These are phyloP conservation scores for Aspergillus sclerotiicarbonarius DNA, from an alignment of 495 filamentous ascomycete genomes.

Conservation along the genomic window DNA sequence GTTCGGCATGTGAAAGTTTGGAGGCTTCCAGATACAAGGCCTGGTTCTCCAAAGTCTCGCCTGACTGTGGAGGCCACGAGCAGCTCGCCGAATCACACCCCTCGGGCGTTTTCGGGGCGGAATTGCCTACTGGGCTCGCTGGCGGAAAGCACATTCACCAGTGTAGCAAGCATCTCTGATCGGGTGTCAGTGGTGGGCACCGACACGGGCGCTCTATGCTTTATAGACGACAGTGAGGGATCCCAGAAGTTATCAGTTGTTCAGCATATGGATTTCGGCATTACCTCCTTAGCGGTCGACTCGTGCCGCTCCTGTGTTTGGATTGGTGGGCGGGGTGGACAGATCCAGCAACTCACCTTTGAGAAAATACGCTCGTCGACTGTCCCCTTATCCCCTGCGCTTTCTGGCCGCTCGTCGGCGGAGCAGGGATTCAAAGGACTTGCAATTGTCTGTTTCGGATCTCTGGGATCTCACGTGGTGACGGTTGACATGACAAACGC, in stretches of 20 bases:
- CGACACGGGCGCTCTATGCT: constrained; percentile 47
- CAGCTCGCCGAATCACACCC: constrained; percentile 42
- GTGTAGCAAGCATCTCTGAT: constrained; percentile 70
- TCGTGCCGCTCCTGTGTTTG: constrained; percentile 47
- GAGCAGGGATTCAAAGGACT: constrained; percentile 32
- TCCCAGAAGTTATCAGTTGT: constrained; percentile 58
- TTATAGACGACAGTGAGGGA: constrained; percentile 72
- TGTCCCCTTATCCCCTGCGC: constrained; percentile 27
- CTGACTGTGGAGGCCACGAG: constrained; percentile 37
- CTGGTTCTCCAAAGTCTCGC: constrained; percentile 50
- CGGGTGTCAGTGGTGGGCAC: constrained; percentile 48
- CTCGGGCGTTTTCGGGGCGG: constrained; percentile 57
- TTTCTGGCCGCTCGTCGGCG: constrained; percentile 18
- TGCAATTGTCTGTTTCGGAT: constrained; percentile 64
- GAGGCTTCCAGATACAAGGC: constrained; percentile 65
- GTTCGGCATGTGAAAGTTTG: constrained; percentile 93
- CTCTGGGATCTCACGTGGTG: constrained; percentile 64
- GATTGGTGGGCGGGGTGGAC: constrained; percentile 53
- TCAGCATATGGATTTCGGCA: constrained; percentile 35
- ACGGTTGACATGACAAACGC: constrained; percentile 71
- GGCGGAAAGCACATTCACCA: constrained; percentile 79
- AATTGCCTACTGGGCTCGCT: constrained; percentile 58
- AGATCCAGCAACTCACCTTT: constrained; percentile 38
- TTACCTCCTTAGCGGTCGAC: constrained; percentile 56
- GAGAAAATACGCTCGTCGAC: constrained; percentile 33